Percentiles rank a stretch among this genome's conserved stretches.
phyloP scores from a whole-genome alignment of 352 stramenopile genomes.

The Thalassiosira tumida region DNA sequence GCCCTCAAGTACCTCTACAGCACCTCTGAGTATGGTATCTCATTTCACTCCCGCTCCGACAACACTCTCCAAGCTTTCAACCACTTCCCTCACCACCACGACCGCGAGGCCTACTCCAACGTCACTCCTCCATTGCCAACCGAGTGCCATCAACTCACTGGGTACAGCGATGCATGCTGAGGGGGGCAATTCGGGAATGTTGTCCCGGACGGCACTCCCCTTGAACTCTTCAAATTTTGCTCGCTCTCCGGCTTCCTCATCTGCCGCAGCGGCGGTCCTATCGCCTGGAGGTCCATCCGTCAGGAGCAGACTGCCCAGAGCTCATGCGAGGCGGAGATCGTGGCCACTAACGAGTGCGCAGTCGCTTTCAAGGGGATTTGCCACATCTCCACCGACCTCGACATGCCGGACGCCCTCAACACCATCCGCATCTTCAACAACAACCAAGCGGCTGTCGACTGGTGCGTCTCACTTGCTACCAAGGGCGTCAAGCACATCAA shows the following conservation, averaged over 20 bases:
- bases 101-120: slow-evolving; percentile 16
- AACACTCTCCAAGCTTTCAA: slow-evolving; percentile 9
- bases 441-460: background rate
- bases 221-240: background rate
- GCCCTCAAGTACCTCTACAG: slow-evolving; percentile 11
- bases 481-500: slow-evolving; percentile 18
- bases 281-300: background rate
- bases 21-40: slow-evolving; percentile 27
- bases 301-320: background rate
- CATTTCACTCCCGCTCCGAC: background rate
- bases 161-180: slow-evolving; percentile 15
- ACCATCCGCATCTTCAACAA: background rate
- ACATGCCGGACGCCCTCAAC: background rate
- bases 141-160: background rate
- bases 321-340: slow-evolving; percentile 31
- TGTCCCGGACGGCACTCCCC: background rate
- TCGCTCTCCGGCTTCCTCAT: background rate
- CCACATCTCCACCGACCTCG: background rate
- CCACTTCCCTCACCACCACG: slow-evolving; percentile 12
- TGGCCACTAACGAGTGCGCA: background rate
- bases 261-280: background rate
- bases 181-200: background rate
- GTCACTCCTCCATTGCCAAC: background rate
- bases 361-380: background rate
- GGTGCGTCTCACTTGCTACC: background rate